Conservation (phyloP, 495 filamentous ascomycete species). For the Xylaria curta region DNA sequence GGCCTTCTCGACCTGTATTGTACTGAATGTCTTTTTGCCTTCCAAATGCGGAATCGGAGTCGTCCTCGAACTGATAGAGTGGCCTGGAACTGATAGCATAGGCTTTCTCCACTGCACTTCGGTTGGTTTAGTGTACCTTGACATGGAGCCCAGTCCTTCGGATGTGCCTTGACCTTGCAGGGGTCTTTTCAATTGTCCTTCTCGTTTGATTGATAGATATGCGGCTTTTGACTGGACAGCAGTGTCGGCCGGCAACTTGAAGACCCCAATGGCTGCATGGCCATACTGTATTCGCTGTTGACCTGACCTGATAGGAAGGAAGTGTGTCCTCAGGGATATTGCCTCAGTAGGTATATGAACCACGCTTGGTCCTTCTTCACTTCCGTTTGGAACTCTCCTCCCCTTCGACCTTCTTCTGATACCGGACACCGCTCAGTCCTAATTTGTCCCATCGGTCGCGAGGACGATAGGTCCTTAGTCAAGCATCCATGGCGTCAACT, state of each 20-base stretch:
- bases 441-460: conserved; percentile 7
- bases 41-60: conserved; percentile 25
- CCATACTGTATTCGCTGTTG: neutral
- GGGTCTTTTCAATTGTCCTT: conserved; percentile 8
- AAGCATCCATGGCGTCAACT: conserved; percentile 35
- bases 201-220: conserved; percentile 7
- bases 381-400: neutral
- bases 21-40: conserved; percentile 1
- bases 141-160: conserved; percentile 23
- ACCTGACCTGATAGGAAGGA: neutral
- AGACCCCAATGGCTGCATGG: conserved; percentile 3
- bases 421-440: neutral
- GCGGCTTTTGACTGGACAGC: conserved; percentile 6
- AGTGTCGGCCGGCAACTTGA: neutral
- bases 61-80: conserved; percentile 12
- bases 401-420: neutral
- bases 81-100: neutral
- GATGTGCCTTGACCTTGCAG: conserved; percentile 17
- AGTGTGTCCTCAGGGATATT: neutral
- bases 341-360: conserved; percentile 17
- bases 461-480: conserved; percentile 8
- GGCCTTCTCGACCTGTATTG: too few species aligned
- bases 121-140: neutral
- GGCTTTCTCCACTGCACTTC: neutral
- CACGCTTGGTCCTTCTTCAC: conserved; percentile 4